Evolutionary conservation across 2,329 filamentous ascomycete species (phyloP).

Genomic region (Magnaporthiopsis rhizophila): DNA sequence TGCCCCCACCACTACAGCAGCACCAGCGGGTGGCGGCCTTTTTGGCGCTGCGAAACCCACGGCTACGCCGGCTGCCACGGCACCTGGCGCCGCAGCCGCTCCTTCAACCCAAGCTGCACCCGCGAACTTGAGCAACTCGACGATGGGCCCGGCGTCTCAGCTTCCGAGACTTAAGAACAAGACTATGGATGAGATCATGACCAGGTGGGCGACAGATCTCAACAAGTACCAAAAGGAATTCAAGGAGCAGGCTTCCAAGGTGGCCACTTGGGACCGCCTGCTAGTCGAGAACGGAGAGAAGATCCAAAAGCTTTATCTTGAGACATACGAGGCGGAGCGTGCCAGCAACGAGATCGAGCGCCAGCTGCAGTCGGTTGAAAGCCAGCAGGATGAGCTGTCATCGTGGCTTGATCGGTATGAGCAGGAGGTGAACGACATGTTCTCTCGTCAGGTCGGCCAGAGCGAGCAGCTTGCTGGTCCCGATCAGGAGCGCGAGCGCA

Average conservation of each 20-base stretch:
- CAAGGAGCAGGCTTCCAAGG: constrained; percentile 78
- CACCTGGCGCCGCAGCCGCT: constrained; percentile 10
- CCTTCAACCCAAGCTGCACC: constrained; percentile 9
- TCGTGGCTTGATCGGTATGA: constrained; percentile 88
- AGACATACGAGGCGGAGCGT: constrained; percentile 87
- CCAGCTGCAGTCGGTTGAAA: constrained; percentile 81
- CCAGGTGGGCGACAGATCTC: constrained; percentile 89
- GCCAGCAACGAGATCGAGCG: constrained; percentile 91
- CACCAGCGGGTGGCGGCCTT: constrained; percentile 15
- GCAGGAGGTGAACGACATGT: constrained; percentile 81
- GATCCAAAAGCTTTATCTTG: constrained; percentile 86
- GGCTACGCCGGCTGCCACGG: constrained; percentile 8
- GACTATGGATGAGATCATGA: constrained; percentile 98
- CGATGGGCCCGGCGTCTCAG: constrained; percentile 71
- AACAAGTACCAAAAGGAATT: constrained; percentile 97
- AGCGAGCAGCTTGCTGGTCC: constrained; percentile 74
- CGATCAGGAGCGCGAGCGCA: constrained; percentile 91
- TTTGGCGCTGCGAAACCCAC: constrained; percentile 22
- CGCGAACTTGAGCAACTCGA: constrained; percentile 59
- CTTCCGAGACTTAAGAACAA: constrained; percentile 93
- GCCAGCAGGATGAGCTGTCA: constrained; percentile 85
- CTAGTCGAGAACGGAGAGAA: constrained; percentile 92
- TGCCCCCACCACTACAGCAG: not conserved
- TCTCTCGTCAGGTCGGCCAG: constrained; percentile 68
- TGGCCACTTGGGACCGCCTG: constrained; percentile 84